Base-by-base conservation (phyloP, 2,329 filamentous ascomycete species). In the Pseudogymnoascus pannorum region DNA sequence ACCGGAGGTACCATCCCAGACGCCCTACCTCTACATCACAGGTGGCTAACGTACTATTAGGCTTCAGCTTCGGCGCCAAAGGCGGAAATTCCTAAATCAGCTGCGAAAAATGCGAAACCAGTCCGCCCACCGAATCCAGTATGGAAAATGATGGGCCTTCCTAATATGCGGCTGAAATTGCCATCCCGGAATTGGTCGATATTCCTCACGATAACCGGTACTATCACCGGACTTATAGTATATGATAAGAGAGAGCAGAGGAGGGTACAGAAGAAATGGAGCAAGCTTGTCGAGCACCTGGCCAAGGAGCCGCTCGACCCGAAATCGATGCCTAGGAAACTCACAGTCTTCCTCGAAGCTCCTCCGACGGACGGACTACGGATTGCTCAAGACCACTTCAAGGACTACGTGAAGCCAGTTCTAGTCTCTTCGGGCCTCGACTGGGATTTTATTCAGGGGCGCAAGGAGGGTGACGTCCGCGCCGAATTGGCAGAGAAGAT, bases 171-270 rank as follows among this genome's bases (percentile, higher is more conserved):
- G 63, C 82, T 87, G 68, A 91, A 86, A 75, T 85, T 99, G 16
- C 94, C 94, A 6, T 97, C 93, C 16, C 89, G 94, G 64, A 97
- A 97, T 74, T 99, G 94, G 94, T 85, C 94, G 76, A 97, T 99
- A 70, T 99, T 99, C 78, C 86, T 92, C 75, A 81, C 88, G 54
- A 74, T 97, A 61, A 87, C 88, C 9, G 87, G 87, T 60, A 84
- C 89, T 54, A 88, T 96, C 72, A 85, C 90, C 5, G 86, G 84
- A 14, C 89, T 91, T 59, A 81, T 97, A 61, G 83, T 94, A 72
- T 97, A 99, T 79, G 94, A 99, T 76, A 91, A 91, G 71, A 87
- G 90, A 63, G 88, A 97, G 77, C 96, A 93, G 79, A 89, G 87
- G 69, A 86, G 87, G 64, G 87, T 87, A 60, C 93, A 94, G 61